These are phyloP conservation scores for Talinum fruticosum DNA, from an alignment of 148 eudicot species.

Conservation along the genomic window DNA sequence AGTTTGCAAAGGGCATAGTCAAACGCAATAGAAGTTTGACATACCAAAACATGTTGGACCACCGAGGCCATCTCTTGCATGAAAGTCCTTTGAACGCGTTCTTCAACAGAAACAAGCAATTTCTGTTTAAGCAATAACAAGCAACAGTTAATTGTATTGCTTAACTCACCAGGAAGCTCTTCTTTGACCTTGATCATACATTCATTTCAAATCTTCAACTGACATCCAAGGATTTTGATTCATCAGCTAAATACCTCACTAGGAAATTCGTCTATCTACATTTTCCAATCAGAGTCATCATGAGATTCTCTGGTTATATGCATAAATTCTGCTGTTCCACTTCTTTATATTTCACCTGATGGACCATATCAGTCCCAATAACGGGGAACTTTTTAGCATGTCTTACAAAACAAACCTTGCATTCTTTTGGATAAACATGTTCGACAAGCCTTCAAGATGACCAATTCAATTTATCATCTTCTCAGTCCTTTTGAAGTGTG, in stretches of 20 bases:
- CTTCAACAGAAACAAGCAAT: constrained; percentile 2
- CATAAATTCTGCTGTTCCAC: neutral
- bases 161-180: neutral
- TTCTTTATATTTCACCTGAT: neutral
- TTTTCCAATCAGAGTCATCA: neutral
- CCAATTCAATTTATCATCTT: neutral
- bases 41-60: constrained; percentile 18
- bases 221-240: neutral
- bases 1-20: neutral
- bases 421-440: neutral
- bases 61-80: neutral
- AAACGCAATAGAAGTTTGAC: constrained; percentile 11
- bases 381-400: neutral
- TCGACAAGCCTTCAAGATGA: neutral
- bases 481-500: neutral
- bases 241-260: neutral
- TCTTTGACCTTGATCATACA: neutral
- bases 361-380: neutral
- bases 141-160: neutral
- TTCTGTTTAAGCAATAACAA: neutral
- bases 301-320: neutral
- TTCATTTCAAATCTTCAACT: neutral
- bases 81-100: neutral
- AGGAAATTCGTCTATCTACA: neutral
- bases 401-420: neutral